Evolutionary conservation across 1,139 yeast species (phyloP).

Genomic region (Candida sp.): DNA sequence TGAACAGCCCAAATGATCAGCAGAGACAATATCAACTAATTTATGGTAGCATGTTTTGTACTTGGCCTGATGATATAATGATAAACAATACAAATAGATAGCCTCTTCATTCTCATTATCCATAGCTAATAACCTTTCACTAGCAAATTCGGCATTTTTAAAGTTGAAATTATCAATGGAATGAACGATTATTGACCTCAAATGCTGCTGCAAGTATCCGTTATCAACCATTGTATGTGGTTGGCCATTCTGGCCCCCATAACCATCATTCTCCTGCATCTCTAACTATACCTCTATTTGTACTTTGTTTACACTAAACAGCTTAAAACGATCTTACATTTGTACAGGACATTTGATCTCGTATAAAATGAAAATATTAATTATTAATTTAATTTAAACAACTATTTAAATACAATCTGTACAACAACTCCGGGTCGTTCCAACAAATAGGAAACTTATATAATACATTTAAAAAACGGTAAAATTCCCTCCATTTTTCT

Average conservation of each 20-base stretch:
- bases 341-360: background rate
- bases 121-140: slow-evolving; percentile 67
- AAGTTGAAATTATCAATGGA: slow-evolving; percentile 69
- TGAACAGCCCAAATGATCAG: slow-evolving; percentile 65
- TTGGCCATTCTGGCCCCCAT: background rate
- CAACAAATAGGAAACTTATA: background rate
- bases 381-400: background rate
- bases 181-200: slow-evolving; percentile 60
- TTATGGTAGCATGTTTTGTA: slow-evolving; percentile 59
- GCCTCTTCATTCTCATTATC: slow-evolving; percentile 51
- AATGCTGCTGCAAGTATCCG: slow-evolving; percentile 27
- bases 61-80: slow-evolving; percentile 52
- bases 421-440: background rate
- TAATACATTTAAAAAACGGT: background rate
- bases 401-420: background rate
- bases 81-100: slow-evolving; percentile 60
- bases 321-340: too few relatives aligned
- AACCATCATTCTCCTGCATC: slow-evolving; percentile 1
- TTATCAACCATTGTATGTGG: background rate
- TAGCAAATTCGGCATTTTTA: slow-evolving; percentile 75
- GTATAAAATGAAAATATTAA: background rate
- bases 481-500: background rate
- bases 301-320: background rate
- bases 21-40: slow-evolving; percentile 23
- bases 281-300: background rate